Evolutionary conservation across 768 basidiomycete genomes (phyloP).

Genomic region (Gloeostereum incarnatum): DNA sequence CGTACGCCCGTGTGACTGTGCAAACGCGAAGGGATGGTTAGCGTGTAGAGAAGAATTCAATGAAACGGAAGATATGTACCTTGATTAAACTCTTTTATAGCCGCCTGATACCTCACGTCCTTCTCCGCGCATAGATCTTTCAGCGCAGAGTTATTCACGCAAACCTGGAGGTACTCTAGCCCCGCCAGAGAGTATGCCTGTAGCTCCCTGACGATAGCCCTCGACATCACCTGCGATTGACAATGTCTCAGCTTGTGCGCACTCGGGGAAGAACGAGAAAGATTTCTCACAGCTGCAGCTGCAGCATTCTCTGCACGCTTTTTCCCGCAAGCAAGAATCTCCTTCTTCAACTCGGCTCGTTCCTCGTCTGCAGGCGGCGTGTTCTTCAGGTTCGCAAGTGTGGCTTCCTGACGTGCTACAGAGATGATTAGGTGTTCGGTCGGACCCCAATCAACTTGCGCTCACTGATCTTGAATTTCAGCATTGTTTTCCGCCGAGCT

Average conservation of each 20-base stretch:
- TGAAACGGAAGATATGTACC: too few species aligned
- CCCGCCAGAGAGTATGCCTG: conserved; percentile 45
- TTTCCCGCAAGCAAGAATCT: conserved; percentile 35
- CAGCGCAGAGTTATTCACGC: conserved; percentile 55
- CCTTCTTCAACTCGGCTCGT: conserved; percentile 30
- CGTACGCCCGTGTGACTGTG: too few species aligned
- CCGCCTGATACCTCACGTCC: conserved; percentile 47
- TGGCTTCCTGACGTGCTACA: conserved; percentile 22
- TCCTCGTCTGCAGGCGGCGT: conserved; percentile 41
- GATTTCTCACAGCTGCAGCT: conserved; percentile 53
- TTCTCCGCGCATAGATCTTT: conserved; percentile 47
- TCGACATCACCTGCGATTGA: conserved; percentile 43
- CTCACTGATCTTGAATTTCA: conserved; percentile 33
- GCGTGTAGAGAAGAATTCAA: conserved; percentile 31
- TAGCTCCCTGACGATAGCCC: conserved; percentile 53
- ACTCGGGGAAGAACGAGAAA: conserved; percentile 27
- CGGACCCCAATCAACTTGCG: neutral
- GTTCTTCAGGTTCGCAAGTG: conserved; percentile 27
- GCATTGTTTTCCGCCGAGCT: conserved; percentile 17
- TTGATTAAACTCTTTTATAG: conserved; percentile 43
- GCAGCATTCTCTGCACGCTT: conserved; percentile 41
- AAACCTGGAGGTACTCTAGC: conserved; percentile 54
- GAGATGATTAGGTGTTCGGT: neutral
- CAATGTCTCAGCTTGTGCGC: too few species aligned
- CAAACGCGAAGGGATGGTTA: too few species aligned